Percentiles rank a stretch among this genome's conserved stretches.
phyloP scores from a whole-genome alignment of 164 flowering plant species.

The Amborella trichopoda region DNA sequence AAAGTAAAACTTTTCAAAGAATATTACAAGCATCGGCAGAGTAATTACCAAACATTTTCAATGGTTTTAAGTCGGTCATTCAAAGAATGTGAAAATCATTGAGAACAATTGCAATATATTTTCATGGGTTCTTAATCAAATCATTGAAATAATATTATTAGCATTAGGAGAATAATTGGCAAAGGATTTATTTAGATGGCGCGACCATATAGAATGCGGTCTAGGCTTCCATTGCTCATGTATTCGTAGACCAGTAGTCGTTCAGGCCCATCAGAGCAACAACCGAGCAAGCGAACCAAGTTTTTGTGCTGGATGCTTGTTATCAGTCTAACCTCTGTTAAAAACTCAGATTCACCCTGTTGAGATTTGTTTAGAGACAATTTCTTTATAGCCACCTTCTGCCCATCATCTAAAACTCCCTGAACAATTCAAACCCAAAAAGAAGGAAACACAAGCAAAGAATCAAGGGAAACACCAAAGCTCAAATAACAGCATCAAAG shows the following conservation, averaged over 20 bases:
- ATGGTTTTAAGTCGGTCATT: not conserved
- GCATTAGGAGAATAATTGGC: not conserved
- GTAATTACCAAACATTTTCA: not conserved
- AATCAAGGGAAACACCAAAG: too few relatives aligned
- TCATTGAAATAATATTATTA: not conserved
- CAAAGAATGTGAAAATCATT: not conserved
- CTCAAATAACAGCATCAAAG: too few relatives aligned
- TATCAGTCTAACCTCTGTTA: conserved; percentile 52
- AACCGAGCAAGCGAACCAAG: conserved; percentile 60
- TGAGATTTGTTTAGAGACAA: conserved; percentile 58
- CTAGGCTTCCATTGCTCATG: conserved; percentile 74
- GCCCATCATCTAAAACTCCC: conserved; percentile 43
- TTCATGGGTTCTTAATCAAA: not conserved
- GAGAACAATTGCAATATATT: not conserved
- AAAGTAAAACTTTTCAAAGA: too few relatives aligned
- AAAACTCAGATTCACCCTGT: conserved; percentile 69
- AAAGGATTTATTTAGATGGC: too few relatives aligned
- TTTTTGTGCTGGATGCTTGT: conserved; percentile 68
- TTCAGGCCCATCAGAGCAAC: conserved; percentile 55
- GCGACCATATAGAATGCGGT: conserved; percentile 52
- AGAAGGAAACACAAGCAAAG: too few relatives aligned
- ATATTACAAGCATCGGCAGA: too few relatives aligned
- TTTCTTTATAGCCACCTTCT: conserved; percentile 62
- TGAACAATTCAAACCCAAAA: too few relatives aligned
- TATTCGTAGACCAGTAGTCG: conserved; percentile 62